Percentiles rank a stretch among this genome's conserved stretches.
Conservation (phyloP, 2,329 filamentous ascomycete species). For the Calonectria ilicicola region DNA sequence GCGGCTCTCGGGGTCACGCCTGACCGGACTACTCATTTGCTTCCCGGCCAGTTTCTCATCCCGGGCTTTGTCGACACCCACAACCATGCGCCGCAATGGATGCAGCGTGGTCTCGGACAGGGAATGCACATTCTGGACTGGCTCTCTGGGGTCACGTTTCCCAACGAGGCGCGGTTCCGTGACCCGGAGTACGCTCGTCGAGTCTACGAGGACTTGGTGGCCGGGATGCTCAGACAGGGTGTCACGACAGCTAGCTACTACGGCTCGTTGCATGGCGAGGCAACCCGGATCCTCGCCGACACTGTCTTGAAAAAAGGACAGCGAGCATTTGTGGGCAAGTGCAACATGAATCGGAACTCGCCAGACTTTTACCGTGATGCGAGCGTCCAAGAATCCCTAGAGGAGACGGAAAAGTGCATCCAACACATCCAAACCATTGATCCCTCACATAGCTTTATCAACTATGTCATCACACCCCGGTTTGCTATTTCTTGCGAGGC, state of each 20-base stretch:
- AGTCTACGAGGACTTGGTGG: constrained; percentile 65
- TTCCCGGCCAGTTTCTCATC: constrained; percentile 63
- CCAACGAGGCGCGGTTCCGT: constrained; percentile 70
- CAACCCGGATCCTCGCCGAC: constrained; percentile 68
- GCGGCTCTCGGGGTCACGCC: constrained; percentile 14
- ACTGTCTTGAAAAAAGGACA: constrained; percentile 65
- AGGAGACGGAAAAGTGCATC: constrained; percentile 63
- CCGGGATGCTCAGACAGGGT: constrained; percentile 70
- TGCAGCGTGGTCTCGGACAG: constrained; percentile 60
- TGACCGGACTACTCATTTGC: constrained; percentile 39
- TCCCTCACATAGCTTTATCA: constrained; percentile 56
- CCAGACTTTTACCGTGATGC: constrained; percentile 66
- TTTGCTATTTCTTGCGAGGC: constrained; percentile 72
- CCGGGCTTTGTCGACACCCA: constrained; percentile 76
- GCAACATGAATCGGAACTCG: constrained; percentile 70
- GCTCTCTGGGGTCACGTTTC: constrained; percentile 73
- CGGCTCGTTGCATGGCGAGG: constrained; percentile 65
- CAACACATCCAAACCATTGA: constrained; percentile 59
- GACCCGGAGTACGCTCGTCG: constrained; percentile 64
- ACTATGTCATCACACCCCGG: constrained; percentile 66
- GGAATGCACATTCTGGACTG: constrained; percentile 70
- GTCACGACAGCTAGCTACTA: constrained; percentile 74
- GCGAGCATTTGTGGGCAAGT: constrained; percentile 71
- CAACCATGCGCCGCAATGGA: constrained; percentile 73
- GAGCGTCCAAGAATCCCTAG: constrained; percentile 58